These are phyloP conservation scores for Geotrichum candidum DNA, from an alignment of 1,139 yeast genomes.

Conservation along the genomic window DNA sequence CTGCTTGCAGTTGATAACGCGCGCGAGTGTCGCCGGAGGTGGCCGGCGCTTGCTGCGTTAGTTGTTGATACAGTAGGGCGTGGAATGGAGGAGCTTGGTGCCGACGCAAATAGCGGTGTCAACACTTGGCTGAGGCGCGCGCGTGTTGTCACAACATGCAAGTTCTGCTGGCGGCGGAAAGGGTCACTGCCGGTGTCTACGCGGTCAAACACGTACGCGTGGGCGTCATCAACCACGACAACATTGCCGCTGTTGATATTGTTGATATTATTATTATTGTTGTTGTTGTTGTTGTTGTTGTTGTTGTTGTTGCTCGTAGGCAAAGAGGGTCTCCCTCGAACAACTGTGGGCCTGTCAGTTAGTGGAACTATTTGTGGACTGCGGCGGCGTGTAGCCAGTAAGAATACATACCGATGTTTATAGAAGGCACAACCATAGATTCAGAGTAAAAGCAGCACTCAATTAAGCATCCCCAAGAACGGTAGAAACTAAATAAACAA, in stretches of 20 bases:
- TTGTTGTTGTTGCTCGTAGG: neutral
- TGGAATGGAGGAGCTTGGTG: neutral
- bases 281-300: neutral
- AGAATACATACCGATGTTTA: neutral
- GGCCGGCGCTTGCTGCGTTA: neutral
- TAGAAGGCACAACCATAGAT: neutral
- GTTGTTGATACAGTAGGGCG: neutral
- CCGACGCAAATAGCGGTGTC: neutral
- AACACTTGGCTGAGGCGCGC: neutral
- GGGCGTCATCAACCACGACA: neutral
- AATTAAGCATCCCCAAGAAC: neutral
- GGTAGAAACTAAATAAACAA: neutral
- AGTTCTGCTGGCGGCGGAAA: neutral
- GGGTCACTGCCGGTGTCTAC: neutral
- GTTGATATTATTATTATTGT: neutral
- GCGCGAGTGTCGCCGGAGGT: neutral
- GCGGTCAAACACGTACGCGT: neutral
- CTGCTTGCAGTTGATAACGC: neutral
- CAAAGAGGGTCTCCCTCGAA: neutral
- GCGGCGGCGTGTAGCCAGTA: neutral
- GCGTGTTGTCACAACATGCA: neutral
- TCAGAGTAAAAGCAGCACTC: neutral
- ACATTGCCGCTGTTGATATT: neutral
- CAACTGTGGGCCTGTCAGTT: neutral
- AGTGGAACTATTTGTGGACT: neutral